phyloP scores from a whole-genome alignment of 2,329 filamentous ascomycete species.

The Talaromyces sp. region DNA sequence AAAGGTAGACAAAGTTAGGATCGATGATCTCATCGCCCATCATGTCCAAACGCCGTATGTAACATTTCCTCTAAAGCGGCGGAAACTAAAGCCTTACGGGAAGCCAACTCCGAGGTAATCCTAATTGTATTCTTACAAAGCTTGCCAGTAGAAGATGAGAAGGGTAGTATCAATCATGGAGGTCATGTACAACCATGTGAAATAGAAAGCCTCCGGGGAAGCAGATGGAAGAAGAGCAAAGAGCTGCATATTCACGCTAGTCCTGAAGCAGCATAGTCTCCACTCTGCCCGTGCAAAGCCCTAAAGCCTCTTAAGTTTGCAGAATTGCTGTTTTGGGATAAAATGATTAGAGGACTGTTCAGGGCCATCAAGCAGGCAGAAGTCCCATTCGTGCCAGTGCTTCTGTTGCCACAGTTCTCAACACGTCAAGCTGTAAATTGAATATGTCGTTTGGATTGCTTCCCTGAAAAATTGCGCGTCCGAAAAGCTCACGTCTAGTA shows the following conservation, averaged over 20 bases:
- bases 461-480: not conserved
- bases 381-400: not conserved
- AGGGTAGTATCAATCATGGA: not conserved
- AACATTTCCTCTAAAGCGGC: not conserved
- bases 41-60: not conserved
- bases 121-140: not conserved
- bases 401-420: not conserved
- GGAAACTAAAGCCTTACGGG: constrained; percentile 12
- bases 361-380: not conserved
- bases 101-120: not conserved
- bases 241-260: not conserved
- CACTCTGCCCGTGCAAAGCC: not conserved
- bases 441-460: not conserved
- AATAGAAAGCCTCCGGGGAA: not conserved
- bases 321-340: not conserved
- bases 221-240: not conserved
- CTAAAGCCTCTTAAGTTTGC: not conserved
- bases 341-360: not conserved
- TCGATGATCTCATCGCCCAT: constrained; percentile 7
- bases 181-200: not conserved
- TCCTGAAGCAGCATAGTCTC: constrained; percentile 1
- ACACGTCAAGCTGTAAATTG: not conserved
- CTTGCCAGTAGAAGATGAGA: not conserved
- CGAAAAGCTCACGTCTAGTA: not conserved
- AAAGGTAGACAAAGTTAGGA: no score